A percentile compares a stretch with the other conserved stretches of the same genome.
phyloP scores from a whole-genome alignment of 371 early-diverging fungal species.

The Zychaea mexicana region DNA sequence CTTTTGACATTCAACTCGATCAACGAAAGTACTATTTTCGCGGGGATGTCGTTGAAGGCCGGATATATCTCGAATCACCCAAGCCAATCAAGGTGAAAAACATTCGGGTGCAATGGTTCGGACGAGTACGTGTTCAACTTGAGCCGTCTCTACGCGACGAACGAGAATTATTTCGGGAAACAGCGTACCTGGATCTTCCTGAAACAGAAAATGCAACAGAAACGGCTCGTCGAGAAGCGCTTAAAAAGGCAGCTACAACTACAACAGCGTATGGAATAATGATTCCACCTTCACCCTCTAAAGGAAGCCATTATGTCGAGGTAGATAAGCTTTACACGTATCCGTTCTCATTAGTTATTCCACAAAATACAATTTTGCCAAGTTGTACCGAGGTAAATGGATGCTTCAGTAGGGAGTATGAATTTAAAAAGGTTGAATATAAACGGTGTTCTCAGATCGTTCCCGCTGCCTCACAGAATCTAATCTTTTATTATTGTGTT shows the following conservation, averaged over 20 bases:
- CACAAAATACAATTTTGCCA: constrained; percentile 20
- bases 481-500: too few relatives aligned
- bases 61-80: constrained; percentile 8
- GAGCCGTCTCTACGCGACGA: constrained; percentile 14
- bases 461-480: too few relatives aligned
- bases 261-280: background rate
- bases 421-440: too few relatives aligned
- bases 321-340: constrained; percentile 19
- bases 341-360: constrained; percentile 21
- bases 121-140: constrained; percentile 13
- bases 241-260: background rate
- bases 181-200: constrained; percentile 5
- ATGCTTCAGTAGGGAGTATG: too few relatives aligned
- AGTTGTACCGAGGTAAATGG: constrained; percentile 29
- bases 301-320: constrained; percentile 7
- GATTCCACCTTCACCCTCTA: background rate
- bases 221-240: background rate
- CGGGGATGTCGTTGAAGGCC: constrained; percentile 14
- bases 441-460: too few relatives aligned
- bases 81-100: constrained; percentile 14
- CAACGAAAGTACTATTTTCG: constrained; percentile 20
- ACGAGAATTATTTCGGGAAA: constrained; percentile 12
- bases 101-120: constrained; percentile 13
- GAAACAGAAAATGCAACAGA: background rate
- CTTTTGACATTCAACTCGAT: constrained; percentile 12